These are phyloP conservation scores for Cystobasidium sp. DNA, from an alignment of 1,284 basidiomycete species.

Conservation along the genomic window DNA sequence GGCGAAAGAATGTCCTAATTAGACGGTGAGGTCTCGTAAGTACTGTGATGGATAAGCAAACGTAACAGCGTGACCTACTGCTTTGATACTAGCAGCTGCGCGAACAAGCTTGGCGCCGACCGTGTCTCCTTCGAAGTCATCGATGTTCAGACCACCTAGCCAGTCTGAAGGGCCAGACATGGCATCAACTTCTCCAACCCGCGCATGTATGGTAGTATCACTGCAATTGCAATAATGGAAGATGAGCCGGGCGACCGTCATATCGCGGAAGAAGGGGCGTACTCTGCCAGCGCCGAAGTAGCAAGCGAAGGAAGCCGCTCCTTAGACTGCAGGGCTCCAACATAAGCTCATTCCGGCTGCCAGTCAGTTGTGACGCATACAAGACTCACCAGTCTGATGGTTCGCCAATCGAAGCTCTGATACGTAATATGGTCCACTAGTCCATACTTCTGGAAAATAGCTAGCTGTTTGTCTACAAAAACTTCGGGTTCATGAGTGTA, in stretches of 20 bases:
- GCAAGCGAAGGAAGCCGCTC: slow-evolving; percentile 51
- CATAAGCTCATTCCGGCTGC: neutral
- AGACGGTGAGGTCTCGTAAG: neutral
- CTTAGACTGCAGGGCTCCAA: slow-evolving; percentile 49
- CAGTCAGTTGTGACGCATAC: neutral
- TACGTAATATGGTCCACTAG: slow-evolving; percentile 55
- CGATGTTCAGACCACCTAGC: slow-evolving; percentile 67
- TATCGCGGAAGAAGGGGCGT: neutral
- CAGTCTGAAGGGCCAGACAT: slow-evolving; percentile 59
- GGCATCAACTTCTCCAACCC: slow-evolving; percentile 42
- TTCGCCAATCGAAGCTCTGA: slow-evolving; percentile 55
- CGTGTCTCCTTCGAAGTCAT: slow-evolving; percentile 65
- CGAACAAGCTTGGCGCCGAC: slow-evolving; percentile 65
- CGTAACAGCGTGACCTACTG: slow-evolving; percentile 48
- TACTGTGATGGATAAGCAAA: neutral
- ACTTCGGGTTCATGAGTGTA: slow-evolving; percentile 67
- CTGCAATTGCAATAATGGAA: neutral
- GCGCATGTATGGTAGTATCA: slow-evolving; percentile 51
- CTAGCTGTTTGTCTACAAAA: slow-evolving; percentile 63
- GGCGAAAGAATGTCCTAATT: slow-evolving; percentile 67
- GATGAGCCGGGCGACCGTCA: neutral
- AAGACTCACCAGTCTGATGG: slow-evolving; percentile 47
- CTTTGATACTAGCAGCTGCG: slow-evolving; percentile 70
- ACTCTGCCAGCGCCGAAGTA: slow-evolving; percentile 53
- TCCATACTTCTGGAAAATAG: slow-evolving; percentile 49